Conservation (phyloP, 352 stramenopile species). For the Pythium volutum region DNA sequence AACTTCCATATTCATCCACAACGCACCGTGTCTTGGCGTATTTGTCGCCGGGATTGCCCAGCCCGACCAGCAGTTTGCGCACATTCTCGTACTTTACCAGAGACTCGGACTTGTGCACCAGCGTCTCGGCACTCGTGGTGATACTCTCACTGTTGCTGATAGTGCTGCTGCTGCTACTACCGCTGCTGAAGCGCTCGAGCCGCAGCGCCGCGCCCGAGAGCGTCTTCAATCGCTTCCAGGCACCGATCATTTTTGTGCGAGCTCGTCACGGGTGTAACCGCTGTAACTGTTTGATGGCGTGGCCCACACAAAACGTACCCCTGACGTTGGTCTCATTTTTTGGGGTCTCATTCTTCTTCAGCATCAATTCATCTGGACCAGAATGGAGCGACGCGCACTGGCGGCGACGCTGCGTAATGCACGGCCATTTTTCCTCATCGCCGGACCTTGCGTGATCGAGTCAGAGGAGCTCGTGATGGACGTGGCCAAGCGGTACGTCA, state of each 20-base stretch:
- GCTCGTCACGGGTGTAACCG: not conserved
- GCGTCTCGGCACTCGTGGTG: not conserved
- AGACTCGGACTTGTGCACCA: not conserved
- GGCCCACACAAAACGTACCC: conserved; percentile 19
- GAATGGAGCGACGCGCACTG: conserved; percentile 48
- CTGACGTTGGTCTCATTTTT: not conserved
- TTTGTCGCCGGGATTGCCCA: conserved; percentile 84
- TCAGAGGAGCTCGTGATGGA: conserved; percentile 61
- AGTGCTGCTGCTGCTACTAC: not conserved
- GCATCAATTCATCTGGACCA: not conserved
- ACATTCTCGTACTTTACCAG: conserved; percentile 59
- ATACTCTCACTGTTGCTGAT: too few relatives aligned
- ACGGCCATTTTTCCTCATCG: conserved; percentile 83
- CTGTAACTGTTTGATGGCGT: conserved; percentile 1
- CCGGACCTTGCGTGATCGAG: conserved; percentile 78
- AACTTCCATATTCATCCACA: not conserved
- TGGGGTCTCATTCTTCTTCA: not conserved
- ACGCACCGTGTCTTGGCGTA: conserved; percentile 67
- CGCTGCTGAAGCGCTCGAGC: conserved; percentile 4
- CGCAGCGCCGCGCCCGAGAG: conserved; percentile 17
- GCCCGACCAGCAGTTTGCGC: conserved; percentile 79
- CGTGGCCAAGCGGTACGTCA: conserved; percentile 56
- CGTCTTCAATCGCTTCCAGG: conserved; percentile 27
- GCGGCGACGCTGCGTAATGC: conserved; percentile 52
- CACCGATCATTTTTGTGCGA: conserved; percentile 15